phyloP scores from a whole-genome alignment of 768 basidiomycete genomes.

The Plicaturopsis crispa region DNA sequence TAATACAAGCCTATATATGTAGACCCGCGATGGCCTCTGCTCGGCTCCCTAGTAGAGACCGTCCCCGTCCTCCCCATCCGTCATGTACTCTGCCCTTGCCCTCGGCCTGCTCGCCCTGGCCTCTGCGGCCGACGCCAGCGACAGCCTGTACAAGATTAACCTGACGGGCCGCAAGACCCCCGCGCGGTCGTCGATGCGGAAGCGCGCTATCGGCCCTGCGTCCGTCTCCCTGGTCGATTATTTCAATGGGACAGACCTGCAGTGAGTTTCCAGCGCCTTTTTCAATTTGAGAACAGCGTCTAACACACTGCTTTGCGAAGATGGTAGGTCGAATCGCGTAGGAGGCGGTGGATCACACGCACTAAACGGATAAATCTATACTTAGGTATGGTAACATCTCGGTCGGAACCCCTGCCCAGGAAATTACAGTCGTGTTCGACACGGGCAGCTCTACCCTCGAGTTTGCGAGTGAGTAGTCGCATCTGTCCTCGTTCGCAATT shows the following conservation, averaged over 20 bases:
- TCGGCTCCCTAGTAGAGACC: too few relatives aligned
- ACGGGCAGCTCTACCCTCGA: conserved; percentile 43
- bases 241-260: conserved; percentile 51
- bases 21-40: too few relatives aligned
- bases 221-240: conserved; percentile 43
- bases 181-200: not conserved
- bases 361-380: conserved; percentile 2
- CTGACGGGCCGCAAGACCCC: not conserved
- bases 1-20: too few relatives aligned
- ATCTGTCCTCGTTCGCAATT: not conserved
- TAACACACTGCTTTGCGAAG: conserved; percentile 17
- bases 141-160: not conserved
- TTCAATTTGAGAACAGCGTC: not conserved
- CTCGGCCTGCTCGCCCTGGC: not conserved
- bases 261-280: conserved; percentile 25
- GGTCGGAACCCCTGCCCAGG: conserved; percentile 51
- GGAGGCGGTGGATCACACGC: conserved; percentile 14
- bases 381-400: not conserved
- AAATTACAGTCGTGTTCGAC: conserved; percentile 45
- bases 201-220: conserved; percentile 13
- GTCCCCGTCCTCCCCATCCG: not conserved
- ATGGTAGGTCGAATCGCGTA: conserved; percentile 46
- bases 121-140: not conserved
- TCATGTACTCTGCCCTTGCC: not conserved
- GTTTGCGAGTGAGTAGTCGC: conserved; percentile 33